Evolutionary conservation across 1,284 basidiomycete species (phyloP).

Genomic region (Apiotrichum siamense): DNA sequence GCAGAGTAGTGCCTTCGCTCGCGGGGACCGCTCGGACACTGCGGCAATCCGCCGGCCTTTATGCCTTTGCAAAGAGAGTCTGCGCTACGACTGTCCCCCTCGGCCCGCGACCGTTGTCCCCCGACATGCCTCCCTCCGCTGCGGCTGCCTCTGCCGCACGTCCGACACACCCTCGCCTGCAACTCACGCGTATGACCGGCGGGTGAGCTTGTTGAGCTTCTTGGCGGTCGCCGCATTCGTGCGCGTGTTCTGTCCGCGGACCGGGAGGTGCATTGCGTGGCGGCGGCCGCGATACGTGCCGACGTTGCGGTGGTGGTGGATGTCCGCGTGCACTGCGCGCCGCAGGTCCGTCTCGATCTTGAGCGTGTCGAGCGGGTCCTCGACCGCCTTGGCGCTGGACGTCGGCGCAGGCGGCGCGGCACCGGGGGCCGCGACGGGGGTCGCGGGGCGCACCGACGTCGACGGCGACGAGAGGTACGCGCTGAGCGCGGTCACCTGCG

Average conservation of each 20-base stretch:
- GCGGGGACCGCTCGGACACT: too few species aligned
- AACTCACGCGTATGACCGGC: conserved; percentile 28
- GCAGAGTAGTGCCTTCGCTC: too few species aligned
- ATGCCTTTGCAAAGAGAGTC: too few species aligned
- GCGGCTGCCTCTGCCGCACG: neutral
- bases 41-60: too few species aligned
- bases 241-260: conserved; percentile 53
- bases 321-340: conserved; percentile 49
- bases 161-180: neutral
- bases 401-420: conserved; percentile 4
- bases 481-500: conserved; percentile 52
- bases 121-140: neutral
- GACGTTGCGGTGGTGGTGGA: conserved; percentile 52
- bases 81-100: too few species aligned
- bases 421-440: conserved; percentile 39
- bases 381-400: neutral
- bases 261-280: conserved; percentile 53
- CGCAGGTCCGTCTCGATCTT: conserved; percentile 53
- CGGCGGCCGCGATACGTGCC: conserved; percentile 52
- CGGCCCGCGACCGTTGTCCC: neutral
- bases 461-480: conserved; percentile 53
- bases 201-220: conserved; percentile 50
- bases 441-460: conserved; percentile 30
- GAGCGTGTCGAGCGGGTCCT: conserved; percentile 48
- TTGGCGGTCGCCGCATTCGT: conserved; percentile 52